phyloP scores from a whole-genome alignment of 1,284 basidiomycete species.

The Cystobasidium pallidum region DNA sequence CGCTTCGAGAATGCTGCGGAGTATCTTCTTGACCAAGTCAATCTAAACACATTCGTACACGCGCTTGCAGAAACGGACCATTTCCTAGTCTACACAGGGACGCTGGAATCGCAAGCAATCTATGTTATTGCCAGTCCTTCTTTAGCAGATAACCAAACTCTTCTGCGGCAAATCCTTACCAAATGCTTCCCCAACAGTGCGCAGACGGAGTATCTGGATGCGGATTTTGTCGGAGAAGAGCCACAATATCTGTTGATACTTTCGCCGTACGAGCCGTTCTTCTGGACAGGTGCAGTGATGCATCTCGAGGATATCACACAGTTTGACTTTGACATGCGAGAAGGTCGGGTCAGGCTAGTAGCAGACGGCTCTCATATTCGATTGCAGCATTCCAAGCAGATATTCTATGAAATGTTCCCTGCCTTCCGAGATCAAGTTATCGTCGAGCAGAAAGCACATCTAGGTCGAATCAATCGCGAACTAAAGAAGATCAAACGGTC shows the following conservation, averaged over 20 bases:
- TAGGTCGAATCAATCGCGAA: constrained; percentile 85
- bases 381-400: constrained; percentile 75
- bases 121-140: constrained; percentile 86
- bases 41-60: constrained; percentile 78
- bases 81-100: constrained; percentile 90
- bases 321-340: constrained; percentile 76
- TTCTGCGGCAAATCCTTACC: constrained; percentile 77
- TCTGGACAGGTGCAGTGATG: constrained; percentile 89
- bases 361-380: constrained; percentile 83
- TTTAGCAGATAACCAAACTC: constrained; percentile 79
- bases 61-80: constrained; percentile 84
- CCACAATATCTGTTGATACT: constrained; percentile 78
- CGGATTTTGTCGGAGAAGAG: constrained; percentile 55
- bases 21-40: constrained; percentile 79
- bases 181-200: constrained; percentile 70
- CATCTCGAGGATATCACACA: constrained; percentile 67
- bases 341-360: constrained; percentile 79
- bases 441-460: constrained; percentile 85
- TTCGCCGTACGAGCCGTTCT: constrained; percentile 81
- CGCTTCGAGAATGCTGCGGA: constrained; percentile 95
- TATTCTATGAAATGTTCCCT: constrained; percentile 70
- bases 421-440: constrained; percentile 63
- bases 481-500: constrained; percentile 86
- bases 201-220: constrained; percentile 58
- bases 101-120: constrained; percentile 86